Evolutionary conservation across 108 stramenopile species (phyloP).

Genomic region (Conticribra weissflogii): DNA sequence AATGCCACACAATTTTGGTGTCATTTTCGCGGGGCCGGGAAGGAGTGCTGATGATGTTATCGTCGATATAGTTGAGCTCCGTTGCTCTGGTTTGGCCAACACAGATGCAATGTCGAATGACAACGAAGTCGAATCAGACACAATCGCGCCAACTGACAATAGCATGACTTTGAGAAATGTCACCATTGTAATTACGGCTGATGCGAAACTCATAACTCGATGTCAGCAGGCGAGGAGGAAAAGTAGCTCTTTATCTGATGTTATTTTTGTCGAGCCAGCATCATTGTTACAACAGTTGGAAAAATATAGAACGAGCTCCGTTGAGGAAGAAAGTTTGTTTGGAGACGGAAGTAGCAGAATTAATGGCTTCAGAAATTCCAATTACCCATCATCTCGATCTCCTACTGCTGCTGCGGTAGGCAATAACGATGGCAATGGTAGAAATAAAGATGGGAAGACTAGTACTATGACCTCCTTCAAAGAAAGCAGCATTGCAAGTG

Average conservation of each 20-base stretch:
- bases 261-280: conserved; percentile 48
- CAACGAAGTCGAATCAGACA: too few species aligned
- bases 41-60: conserved; percentile 79
- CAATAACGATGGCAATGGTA: background rate
- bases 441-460: conserved; percentile 37
- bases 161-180: conserved; percentile 27
- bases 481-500: conserved; percentile 31
- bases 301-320: conserved; percentile 20
- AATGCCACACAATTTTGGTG: conserved; percentile 47
- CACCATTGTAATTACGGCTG: conserved; percentile 68
- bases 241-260: conserved; percentile 30
- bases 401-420: background rate
- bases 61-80: conserved; percentile 46
- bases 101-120: conserved; percentile 6
- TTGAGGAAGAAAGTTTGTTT: conserved; percentile 45
- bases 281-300: conserved; percentile 50
- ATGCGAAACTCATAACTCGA: conserved; percentile 53
- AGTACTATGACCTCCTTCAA: conserved; percentile 41
- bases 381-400: background rate
- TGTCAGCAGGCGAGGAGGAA: conserved; percentile 42
- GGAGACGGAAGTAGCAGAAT: conserved; percentile 39
- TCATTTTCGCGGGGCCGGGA: conserved; percentile 56
- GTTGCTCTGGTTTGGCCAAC: conserved; percentile 15
- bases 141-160: too few species aligned
- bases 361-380: background rate